Evolutionary conservation across 768 basidiomycete species (phyloP).

Genomic region (Calocera cornea): DNA sequence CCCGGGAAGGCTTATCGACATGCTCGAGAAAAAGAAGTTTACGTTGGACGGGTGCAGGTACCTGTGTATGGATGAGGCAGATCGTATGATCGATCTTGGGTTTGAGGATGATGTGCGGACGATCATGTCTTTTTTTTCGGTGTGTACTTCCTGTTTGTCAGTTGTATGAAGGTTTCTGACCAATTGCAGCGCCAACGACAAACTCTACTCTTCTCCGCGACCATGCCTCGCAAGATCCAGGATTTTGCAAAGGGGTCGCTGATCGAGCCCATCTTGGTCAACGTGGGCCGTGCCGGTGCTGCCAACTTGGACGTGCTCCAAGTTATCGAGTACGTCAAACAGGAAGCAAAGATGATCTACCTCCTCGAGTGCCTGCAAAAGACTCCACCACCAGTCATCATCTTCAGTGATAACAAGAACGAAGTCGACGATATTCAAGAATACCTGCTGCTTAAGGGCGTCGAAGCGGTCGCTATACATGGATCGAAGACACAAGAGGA

Average conservation of each 20-base stretch:
- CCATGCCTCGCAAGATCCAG: slow-evolving; percentile 98
- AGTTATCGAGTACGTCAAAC: slow-evolving; percentile 97
- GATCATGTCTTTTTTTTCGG: slow-evolving; percentile 99
- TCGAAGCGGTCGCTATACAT: slow-evolving; percentile 97
- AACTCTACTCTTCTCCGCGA: slow-evolving; percentile 93
- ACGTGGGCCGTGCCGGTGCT: slow-evolving; percentile 95
- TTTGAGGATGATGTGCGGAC: slow-evolving; percentile 98
- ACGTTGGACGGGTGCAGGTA: slow-evolving; percentile 90
- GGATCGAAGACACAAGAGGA: slow-evolving; percentile 98
- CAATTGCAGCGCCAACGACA: slow-evolving; percentile 72
- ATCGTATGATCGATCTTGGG: slow-evolving; percentile 97
- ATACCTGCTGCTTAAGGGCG: slow-evolving; percentile 88
- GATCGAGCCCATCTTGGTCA: slow-evolving; percentile 88
- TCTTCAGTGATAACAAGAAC: slow-evolving; percentile 98
- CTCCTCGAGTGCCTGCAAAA: slow-evolving; percentile 94
- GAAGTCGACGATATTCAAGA: slow-evolving; percentile 99
- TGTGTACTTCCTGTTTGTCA: slow-evolving; percentile 23
- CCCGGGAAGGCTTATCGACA: slow-evolving; percentile 91
- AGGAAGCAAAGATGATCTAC: slow-evolving; percentile 99
- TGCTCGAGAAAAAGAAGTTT: slow-evolving; percentile 91
- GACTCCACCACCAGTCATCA: slow-evolving; percentile 92
- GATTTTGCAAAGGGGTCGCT: slow-evolving; percentile 96
- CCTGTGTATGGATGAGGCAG: slow-evolving; percentile 97
- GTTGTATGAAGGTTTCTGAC: neutral
- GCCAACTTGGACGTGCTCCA: slow-evolving; percentile 87